Percentiles rank a stretch among this genome's conserved stretches.
Conservation (phyloP, 1,284 basidiomycete species). For the Earliella scabrosa region DNA sequence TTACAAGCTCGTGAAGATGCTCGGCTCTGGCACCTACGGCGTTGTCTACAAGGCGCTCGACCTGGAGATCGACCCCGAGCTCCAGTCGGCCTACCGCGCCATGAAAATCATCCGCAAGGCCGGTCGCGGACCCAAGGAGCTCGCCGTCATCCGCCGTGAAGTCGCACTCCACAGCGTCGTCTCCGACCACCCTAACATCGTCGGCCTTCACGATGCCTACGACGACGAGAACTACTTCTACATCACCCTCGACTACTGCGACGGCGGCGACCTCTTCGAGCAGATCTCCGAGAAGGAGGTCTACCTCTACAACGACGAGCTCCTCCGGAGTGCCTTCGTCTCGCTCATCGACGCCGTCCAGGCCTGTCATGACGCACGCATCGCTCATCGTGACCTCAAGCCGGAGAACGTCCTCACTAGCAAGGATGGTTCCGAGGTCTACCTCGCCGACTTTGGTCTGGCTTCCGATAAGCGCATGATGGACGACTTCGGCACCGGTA, state of each 20-base stretch:
- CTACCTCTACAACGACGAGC: conserved; percentile 54
- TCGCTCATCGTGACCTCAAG: conserved; percentile 76
- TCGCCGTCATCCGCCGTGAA: conserved; percentile 25
- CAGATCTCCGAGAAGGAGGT: conserved; percentile 55
- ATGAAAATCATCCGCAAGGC: conserved; percentile 33
- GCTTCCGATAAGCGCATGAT: conserved; percentile 55
- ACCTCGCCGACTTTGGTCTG: conserved; percentile 72
- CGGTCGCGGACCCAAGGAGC: not conserved
- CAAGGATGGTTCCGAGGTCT: conserved; percentile 49
- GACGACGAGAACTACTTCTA: conserved; percentile 60
- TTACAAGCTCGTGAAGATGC: conserved; percentile 1
- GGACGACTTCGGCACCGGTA: conserved; percentile 54
- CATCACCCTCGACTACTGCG: conserved; percentile 65
- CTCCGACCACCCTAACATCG: conserved; percentile 59
- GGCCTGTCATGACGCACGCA: conserved; percentile 59
- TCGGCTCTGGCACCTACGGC: conserved; percentile 29
- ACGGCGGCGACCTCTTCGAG: conserved; percentile 65
- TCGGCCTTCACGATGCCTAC: conserved; percentile 60
- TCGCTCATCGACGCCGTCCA: conserved; percentile 69
- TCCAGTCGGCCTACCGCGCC: conserved; percentile 17
- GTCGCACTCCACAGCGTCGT: conserved; percentile 54
- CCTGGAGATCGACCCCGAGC: conserved; percentile 5
- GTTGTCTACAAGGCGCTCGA: conserved; percentile 39
- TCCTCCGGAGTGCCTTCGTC: conserved; percentile 55
- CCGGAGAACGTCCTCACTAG: conserved; percentile 74